Base-by-base conservation (phyloP, 306 rosid genomes). In the Neltuma alba region DNA sequence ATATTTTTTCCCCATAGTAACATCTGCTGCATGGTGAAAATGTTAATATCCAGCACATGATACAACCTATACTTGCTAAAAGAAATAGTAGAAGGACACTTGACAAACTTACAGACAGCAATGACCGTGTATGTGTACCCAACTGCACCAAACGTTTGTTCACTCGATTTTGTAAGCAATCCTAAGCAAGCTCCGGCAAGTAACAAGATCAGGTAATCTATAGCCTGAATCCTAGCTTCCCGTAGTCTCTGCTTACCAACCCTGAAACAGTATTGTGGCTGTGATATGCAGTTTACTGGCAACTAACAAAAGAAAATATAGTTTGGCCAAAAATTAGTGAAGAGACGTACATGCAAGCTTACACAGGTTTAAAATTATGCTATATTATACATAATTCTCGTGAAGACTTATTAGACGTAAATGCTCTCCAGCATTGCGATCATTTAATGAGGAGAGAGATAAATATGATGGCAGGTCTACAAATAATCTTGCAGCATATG, bases 181-280 rank as follows among this genome's bases (percentile, higher is more conserved):
- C 99, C 99, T 86, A 93, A 88, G 91, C 98, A 91, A 64, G 97
- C 99, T 82, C 98, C 99, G 33, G 97, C 99, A 50, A 95, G 97
- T 61, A 95, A 88, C 77, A 95, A 83, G 83, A 93, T 95, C 76
- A 95, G 83, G 83, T 95, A 95, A 87, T 95, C 98, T 55, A 93
- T 90, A 52, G 95, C 93, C 80, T 91, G 94, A 44, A 87, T 88
- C 80, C 87, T 89, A 65, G 98, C 91, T 86, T 95, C 99, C 83
- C 98, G 85, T 34, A 91, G 86, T 77, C 97, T 86, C 85, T 95
- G 98, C 91, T 93, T 95, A 79, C 89, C 90, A 76, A 74, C 89
- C 85, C 99, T 95, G 87, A 76, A 64, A 86, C 62, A 68, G 45
- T 72, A 50, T 76, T 45, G 80, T 44, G 79, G 55, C 62, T 68